Percentiles rank a stretch among this genome's conserved stretches.
These are phyloP conservation scores for Fraxinus sp. DNA, from an alignment of 305 asterid genomes.

Conservation along the genomic window DNA sequence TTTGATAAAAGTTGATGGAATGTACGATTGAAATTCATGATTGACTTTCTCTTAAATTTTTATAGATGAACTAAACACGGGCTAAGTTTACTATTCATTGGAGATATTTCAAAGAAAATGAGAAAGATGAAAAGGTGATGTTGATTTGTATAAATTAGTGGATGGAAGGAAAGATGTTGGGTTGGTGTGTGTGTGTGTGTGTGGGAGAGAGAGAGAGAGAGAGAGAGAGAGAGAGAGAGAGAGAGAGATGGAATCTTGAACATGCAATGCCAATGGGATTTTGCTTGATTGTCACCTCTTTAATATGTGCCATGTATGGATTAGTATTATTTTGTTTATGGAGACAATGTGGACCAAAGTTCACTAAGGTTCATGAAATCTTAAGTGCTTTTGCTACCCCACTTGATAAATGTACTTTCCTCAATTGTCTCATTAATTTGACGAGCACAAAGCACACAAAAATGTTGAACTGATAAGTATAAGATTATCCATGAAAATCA, in stretches of 20 bases:
- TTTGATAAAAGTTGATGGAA: too few species aligned
- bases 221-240: too few species aligned
- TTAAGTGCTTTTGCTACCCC: constrained; percentile 56
- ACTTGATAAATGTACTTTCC: constrained; percentile 30
- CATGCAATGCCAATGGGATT: constrained; percentile 42
- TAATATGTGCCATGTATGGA: constrained; percentile 19
- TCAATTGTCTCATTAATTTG: constrained; percentile 14
- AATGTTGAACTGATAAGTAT: not conserved
- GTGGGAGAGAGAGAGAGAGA: too few species aligned
- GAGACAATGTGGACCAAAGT: constrained; percentile 39
- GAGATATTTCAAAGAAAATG: not conserved
- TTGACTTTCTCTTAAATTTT: too few species aligned
- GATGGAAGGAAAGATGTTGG: not conserved
- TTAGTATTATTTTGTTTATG: constrained; percentile 11
- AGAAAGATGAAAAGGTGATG: too few species aligned
- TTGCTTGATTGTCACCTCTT: constrained; percentile 22
- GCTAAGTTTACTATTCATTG: not conserved
- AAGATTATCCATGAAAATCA: constrained; percentile 14
- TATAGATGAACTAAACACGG: too few species aligned
- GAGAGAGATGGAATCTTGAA: constrained; percentile 29
- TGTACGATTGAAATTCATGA: too few species aligned
- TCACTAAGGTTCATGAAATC: constrained; percentile 15
- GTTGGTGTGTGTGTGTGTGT: too few species aligned
- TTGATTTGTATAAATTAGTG: not conserved
- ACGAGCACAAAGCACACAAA: constrained; percentile 16